Evolutionary conservation across 805 yeast genomes (phyloP), one percentile per base, ranked within the genome.

Genomic region (Pichia manshurica): DNA sequence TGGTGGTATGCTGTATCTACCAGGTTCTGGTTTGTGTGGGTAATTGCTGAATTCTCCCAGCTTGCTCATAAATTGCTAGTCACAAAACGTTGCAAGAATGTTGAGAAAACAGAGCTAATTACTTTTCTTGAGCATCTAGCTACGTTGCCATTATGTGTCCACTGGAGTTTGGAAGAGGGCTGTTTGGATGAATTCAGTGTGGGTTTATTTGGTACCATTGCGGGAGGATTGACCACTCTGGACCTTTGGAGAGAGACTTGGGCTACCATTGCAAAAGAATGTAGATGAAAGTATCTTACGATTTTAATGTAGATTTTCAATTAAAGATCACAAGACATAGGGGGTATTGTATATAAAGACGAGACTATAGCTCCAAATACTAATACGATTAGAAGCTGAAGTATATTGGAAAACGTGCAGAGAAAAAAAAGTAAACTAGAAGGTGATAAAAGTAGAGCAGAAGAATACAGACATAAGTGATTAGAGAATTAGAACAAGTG

Each of bases 91-190:
- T 35, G 51, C 16, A 61, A 63, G 31, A 44, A 42, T 21, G 35
- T 53, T 17, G 45, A 48, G n/a, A 51, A 50, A 20, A 28, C 29
- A 1, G 45, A 50, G 25, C 36, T 52, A 29, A 46, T 53, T 23
- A 47, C 50, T 23, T 49, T 65, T 37, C 42, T 65, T 16, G 54
- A 62, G 17, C 66, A 66, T 45, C 19, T 64, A 3, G 68, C 67
- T 6, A 66, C 66, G 31, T 51, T 67, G 33, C 71, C 71, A 12
- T 56, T 67, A 38, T 65, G 70, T 39, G 61, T 62, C 5, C 71
- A 67, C 52, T 67, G 71, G 71, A 65, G 70, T 33, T 46, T 61
- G 33, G 53, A 49, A 12, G 63, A 61, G 25, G 71, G 71, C 2
- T 65, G 68, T 37, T 49, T 67, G 23, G 49, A 56, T 40, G 61